These are phyloP conservation scores for Canavalia gladiata DNA, from an alignment of 306 rosid genomes.

Conservation along the genomic window DNA sequence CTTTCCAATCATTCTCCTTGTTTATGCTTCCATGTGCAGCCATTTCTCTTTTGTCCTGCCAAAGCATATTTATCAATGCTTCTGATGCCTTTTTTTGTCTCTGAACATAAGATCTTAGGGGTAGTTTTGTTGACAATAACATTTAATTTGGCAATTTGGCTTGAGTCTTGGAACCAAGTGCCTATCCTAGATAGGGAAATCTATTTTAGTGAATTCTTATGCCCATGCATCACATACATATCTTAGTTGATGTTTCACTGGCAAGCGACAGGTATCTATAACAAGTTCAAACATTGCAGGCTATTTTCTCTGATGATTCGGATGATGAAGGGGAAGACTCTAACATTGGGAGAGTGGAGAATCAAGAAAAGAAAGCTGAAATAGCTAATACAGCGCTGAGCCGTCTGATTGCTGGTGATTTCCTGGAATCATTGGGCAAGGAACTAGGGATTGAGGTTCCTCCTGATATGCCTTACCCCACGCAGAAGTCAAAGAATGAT, in stretches of 20 bases:
- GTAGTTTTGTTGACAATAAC: slow-evolving; percentile 27
- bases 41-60: slow-evolving; percentile 17
- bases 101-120: background rate
- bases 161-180: slow-evolving; percentile 25
- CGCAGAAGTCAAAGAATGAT: slow-evolving; percentile 53
- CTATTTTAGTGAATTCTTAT: slow-evolving; percentile 19
- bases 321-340: slow-evolving; percentile 75
- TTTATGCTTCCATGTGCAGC: slow-evolving; percentile 28
- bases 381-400: slow-evolving; percentile 85
- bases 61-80: slow-evolving; percentile 35
- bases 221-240: slow-evolving; percentile 33
- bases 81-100: slow-evolving; percentile 3
- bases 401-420: slow-evolving; percentile 95
- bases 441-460: slow-evolving; percentile 97
- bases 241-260: slow-evolving; percentile 38
- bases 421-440: slow-evolving; percentile 94
- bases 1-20: background rate
- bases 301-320: slow-evolving; percentile 96
- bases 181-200: background rate
- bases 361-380: slow-evolving; percentile 87
- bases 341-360: slow-evolving; percentile 57
- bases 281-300: slow-evolving; percentile 61
- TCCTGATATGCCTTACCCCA: slow-evolving; percentile 69
- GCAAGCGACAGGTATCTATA: slow-evolving; percentile 21
- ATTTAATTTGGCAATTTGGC: slow-evolving; percentile 43